Conservation (phyloP, 1,284 basidiomycete genomes). For the Cystobasidium slooffiae region DNA sequence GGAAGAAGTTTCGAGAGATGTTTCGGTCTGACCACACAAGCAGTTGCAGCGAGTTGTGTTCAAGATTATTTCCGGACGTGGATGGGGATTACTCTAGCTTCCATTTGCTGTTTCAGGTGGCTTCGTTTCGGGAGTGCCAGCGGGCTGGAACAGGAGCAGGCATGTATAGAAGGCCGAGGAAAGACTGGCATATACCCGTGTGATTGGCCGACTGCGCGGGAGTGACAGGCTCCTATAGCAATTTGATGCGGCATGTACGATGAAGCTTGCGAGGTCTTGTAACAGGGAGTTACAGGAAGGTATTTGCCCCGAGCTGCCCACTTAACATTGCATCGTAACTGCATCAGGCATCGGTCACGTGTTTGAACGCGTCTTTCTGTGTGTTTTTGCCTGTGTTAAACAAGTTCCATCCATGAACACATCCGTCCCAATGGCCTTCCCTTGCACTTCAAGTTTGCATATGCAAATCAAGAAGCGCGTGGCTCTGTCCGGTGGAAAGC, state of each 20-base stretch:
- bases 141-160: background rate
- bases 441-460: too few relatives aligned
- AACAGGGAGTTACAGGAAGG: background rate
- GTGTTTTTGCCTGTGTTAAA: too few relatives aligned
- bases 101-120: background rate
- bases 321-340: too few relatives aligned
- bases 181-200: background rate
- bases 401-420: too few relatives aligned
- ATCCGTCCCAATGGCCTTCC: too few relatives aligned
- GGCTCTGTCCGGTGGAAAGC: too few relatives aligned
- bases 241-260: background rate
- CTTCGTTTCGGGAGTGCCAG: background rate
- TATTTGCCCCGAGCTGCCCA: background rate
- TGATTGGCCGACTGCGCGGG: constrained; percentile 4
- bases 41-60: background rate
- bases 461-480: too few relatives aligned
- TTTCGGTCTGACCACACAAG: background rate
- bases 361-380: too few relatives aligned
- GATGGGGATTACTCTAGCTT: background rate
- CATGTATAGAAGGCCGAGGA: background rate
- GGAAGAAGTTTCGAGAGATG: constrained; percentile 3
- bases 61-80: background rate
- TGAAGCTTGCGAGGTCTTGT: background rate
- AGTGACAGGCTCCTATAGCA: background rate
- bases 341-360: too few relatives aligned